Base-by-base conservation (phyloP, 208 protist genomes). In the Acanthamoeba culbertsoni region DNA sequence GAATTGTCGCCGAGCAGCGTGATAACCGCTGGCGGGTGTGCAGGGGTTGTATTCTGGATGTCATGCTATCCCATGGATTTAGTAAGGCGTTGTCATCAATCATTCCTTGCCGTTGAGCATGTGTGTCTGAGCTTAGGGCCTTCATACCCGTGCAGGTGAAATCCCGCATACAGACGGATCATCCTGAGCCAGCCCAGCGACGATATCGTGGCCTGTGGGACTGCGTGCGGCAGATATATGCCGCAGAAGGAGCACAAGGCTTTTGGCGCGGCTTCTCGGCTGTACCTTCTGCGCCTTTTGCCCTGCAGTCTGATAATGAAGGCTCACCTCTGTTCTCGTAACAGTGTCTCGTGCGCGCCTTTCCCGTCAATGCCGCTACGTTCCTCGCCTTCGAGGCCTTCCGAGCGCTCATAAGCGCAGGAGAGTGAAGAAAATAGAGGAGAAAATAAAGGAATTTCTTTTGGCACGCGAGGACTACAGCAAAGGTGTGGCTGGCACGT, bases 221-320 rank as follows among this genome's bases (percentile, higher is more conserved):
- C 63, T 93, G 89, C 68, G 65, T 51, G 26, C 65, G 65, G 16
- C 89, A 93, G 37, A 62, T 93, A 35, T 28, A 63, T 33, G 45
- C 45, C 33, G 26, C 63, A 0, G 65, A 82, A 7, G 89, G 89
- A 1, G 10, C 16, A 20, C 45, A 28, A 23, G 89, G 89, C 63
- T 93, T 93, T 23, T 93, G 89, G 89, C 43, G 42, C 20, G 89
- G 89, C n/a, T 93, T 93, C 65, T 91, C 84, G 5, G 84, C 62
- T n/a, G 73, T 84, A 84, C 43, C 0, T 3, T 63, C 40, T 55
- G 7, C n/a, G 3, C 45, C 16, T 65, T 8, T 89, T 12, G 35
- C n/a, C 6, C 45, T 42, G 40, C n/a, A 37, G 8, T 86, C 5
- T 86, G 14, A 31, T 4, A 51, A 35, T 84, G 73, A 26, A 26